Evolutionary conservation across 495 filamentous ascomycete genomes (phyloP).

Genomic region (Staphylotrichum longicolle): DNA sequence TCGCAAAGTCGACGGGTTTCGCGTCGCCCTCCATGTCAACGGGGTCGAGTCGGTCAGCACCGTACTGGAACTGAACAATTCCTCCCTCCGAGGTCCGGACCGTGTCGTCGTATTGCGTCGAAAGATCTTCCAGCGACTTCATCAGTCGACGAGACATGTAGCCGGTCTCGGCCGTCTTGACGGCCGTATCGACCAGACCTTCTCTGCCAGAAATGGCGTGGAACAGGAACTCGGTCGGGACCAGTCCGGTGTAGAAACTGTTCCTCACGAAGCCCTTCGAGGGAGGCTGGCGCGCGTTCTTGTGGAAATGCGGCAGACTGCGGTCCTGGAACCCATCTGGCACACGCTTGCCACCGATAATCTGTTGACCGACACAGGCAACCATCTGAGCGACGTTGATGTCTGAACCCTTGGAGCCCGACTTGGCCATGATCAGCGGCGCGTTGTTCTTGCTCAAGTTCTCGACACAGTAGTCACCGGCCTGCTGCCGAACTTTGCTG

Average conservation of each 20-base stretch:
- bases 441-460: slow-evolving; percentile 90
- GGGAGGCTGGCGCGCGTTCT: slow-evolving; percentile 82
- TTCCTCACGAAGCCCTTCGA: slow-evolving; percentile 97
- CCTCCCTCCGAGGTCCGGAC: slow-evolving; percentile 81
- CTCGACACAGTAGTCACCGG: slow-evolving; percentile 85
- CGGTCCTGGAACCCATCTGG: slow-evolving; percentile 95
- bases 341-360: slow-evolving; percentile 91
- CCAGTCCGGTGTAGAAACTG: slow-evolving; percentile 93
- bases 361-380: slow-evolving; percentile 94
- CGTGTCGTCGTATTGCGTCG: slow-evolving; percentile 86
- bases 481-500: slow-evolving; percentile 82
- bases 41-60: slow-evolving; percentile 91
- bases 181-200: slow-evolving; percentile 98
- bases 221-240: slow-evolving; percentile 91
- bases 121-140: slow-evolving; percentile 96
- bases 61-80: slow-evolving; percentile 95
- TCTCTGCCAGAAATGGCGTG: slow-evolving; percentile 98
- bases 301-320: slow-evolving; percentile 91
- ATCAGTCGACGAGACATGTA: slow-evolving; percentile 98
- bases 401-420: slow-evolving; percentile 89
- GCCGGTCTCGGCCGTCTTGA: slow-evolving; percentile 97
- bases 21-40: slow-evolving; percentile 96
- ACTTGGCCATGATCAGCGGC: slow-evolving; percentile 94
- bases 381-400: slow-evolving; percentile 99
- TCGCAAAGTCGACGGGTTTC: slow-evolving; percentile 87